Conservation (phyloP, 352 stramenopile species). For the Globisporangium cederbergense region DNA sequence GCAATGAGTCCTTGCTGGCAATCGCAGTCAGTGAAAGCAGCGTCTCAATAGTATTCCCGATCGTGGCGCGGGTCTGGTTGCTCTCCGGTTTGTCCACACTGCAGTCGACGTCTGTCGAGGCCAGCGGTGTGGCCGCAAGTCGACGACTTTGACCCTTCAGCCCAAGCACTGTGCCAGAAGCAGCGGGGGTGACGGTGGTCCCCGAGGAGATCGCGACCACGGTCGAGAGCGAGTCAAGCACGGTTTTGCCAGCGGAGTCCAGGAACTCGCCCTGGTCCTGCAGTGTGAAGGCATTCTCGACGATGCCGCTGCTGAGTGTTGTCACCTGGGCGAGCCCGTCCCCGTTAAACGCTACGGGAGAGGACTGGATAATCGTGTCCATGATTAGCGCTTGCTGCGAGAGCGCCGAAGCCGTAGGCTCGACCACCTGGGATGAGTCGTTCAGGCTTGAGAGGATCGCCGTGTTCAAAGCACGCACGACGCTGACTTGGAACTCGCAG, state of each 20-base stretch:
- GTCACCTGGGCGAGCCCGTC: slow-evolving; percentile 34
- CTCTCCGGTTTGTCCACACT: slow-evolving; percentile 18
- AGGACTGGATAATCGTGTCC: slow-evolving; percentile 36
- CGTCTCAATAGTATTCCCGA: slow-evolving; percentile 34
- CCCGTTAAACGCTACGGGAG: slow-evolving; percentile 30
- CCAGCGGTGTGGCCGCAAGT: slow-evolving; percentile 5
- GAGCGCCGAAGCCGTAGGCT: slow-evolving; percentile 45
- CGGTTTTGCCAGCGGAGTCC: slow-evolving; percentile 29
- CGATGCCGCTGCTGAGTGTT: slow-evolving; percentile 35
- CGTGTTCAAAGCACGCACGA: slow-evolving; percentile 36
- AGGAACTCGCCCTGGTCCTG: slow-evolving; percentile 37
- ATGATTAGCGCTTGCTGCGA: slow-evolving; percentile 51
- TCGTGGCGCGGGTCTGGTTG: slow-evolving; percentile 18
- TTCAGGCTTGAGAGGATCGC: slow-evolving; percentile 44
- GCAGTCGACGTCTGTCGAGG: slow-evolving; percentile 12
- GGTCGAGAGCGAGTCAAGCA: slow-evolving; percentile 44
- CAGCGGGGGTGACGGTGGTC: not conserved
- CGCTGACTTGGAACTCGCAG: slow-evolving; percentile 35
- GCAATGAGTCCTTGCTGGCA: slow-evolving; percentile 44
- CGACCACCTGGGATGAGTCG: slow-evolving; percentile 20
- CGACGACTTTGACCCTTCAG: slow-evolving; percentile 7
- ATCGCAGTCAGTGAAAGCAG: slow-evolving; percentile 52
- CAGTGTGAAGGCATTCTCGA: slow-evolving; percentile 41
- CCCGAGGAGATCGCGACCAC: slow-evolving; percentile 27
- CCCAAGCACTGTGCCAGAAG: not conserved